Conservation (phyloP, 2,329 filamentous ascomycete genomes). For the Keithomyces neogunnii region DNA sequence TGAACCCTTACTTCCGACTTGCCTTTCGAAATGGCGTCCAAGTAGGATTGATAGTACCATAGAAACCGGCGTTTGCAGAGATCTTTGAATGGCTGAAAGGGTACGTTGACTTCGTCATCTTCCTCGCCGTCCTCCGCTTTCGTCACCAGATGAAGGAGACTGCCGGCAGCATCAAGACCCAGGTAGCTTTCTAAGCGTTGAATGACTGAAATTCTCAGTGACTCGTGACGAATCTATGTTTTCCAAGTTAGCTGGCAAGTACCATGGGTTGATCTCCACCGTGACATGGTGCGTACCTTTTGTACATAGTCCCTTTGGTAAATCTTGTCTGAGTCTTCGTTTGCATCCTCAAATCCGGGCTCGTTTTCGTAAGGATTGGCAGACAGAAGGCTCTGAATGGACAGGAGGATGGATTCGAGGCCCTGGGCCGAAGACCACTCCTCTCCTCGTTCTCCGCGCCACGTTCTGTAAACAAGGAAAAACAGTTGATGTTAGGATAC, state of each 20-base stretch:
- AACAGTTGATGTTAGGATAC: not conserved
- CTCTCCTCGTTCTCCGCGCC: slow-evolving; percentile 82
- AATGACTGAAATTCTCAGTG: slow-evolving; percentile 76
- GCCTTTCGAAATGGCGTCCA: slow-evolving; percentile 60
- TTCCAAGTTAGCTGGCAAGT: slow-evolving; percentile 8
- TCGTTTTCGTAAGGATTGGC: slow-evolving; percentile 93
- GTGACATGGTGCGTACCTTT: slow-evolving; percentile 48
- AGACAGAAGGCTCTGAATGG: slow-evolving; percentile 94
- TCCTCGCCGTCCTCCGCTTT: slow-evolving; percentile 34
- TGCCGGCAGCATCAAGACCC: slow-evolving; percentile 40
- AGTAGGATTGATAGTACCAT: slow-evolving; percentile 91
- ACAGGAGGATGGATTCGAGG: slow-evolving; percentile 86
- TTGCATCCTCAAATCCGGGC: slow-evolving; percentile 78
- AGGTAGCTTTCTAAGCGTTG: slow-evolving; percentile 76
- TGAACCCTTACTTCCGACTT: slow-evolving; percentile 55
- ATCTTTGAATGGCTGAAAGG: slow-evolving; percentile 83
- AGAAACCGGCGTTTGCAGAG: slow-evolving; percentile 85
- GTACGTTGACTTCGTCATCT: slow-evolving; percentile 45
- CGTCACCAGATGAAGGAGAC: slow-evolving; percentile 13
- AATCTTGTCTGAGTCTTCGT: slow-evolving; percentile 59
- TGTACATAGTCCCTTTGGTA: slow-evolving; percentile 67
- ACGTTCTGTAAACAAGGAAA: slow-evolving; percentile 55
- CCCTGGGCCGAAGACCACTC: slow-evolving; percentile 97
- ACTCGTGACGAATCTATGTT: slow-evolving; percentile 78
- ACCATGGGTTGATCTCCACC: not conserved